These are phyloP conservation scores for Plenodomus biglobosus DNA, from an alignment of 2,329 filamentous ascomycete genomes.

Conservation along the genomic window DNA sequence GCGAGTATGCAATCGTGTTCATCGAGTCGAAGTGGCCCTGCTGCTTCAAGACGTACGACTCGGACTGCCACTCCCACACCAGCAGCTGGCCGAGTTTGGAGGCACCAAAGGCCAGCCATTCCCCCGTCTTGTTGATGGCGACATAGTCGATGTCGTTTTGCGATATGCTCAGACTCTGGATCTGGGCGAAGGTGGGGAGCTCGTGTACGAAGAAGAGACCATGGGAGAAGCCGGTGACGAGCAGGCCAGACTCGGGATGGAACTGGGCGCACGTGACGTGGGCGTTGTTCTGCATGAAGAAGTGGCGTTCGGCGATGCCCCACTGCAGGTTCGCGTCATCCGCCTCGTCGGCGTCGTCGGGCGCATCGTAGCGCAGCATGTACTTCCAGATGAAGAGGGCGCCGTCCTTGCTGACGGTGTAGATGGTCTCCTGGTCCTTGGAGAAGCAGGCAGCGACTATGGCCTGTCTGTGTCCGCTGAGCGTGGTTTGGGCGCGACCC, in stretches of 20 bases:
- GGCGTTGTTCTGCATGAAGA: constrained; percentile 88
- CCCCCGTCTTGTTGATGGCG: constrained; percentile 88
- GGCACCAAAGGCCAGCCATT: constrained; percentile 96
- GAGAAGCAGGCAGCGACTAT: constrained; percentile 98
- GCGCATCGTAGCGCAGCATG: constrained; percentile 60
- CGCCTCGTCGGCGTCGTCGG: constrained; percentile 56
- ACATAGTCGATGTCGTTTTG: constrained; percentile 96
- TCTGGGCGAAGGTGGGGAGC: constrained; percentile 91
- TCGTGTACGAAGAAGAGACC: constrained; percentile 94
- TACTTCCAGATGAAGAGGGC: constrained; percentile 95
- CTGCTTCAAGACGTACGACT: constrained; percentile 97
- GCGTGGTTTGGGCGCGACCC: constrained; percentile 83
- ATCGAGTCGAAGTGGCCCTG: constrained; percentile 96
- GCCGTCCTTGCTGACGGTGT: constrained; percentile 96
- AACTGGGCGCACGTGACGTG: constrained; percentile 89
- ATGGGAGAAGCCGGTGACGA: constrained; percentile 96
- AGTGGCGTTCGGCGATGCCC: constrained; percentile 89
- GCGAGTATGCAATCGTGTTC: constrained; percentile 90
- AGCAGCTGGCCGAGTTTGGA: constrained; percentile 94
- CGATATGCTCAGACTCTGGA: constrained; percentile 91
- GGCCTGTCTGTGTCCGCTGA: constrained; percentile 87
- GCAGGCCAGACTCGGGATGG: constrained; percentile 80
- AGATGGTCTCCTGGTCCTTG: constrained; percentile 90
- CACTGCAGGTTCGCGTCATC: constrained; percentile 74
- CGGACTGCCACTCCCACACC: constrained; percentile 99